Conservation (phyloP, 2,329 filamentous ascomycete genomes). For the Paecilomyces niveus region DNA sequence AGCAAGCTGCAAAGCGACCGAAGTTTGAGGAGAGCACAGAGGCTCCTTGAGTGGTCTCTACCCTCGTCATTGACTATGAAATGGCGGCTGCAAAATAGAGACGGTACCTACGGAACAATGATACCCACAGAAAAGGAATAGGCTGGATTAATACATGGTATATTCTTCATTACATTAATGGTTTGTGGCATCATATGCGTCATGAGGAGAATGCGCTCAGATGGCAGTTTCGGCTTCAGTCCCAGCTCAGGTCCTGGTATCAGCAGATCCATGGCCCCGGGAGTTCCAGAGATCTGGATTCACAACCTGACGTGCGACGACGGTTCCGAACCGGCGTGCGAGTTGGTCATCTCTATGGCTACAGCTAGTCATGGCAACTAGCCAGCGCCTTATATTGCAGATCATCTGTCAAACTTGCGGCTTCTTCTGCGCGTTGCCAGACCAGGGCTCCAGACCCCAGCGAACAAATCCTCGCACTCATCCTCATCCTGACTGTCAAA, state of each 20-base stretch:
- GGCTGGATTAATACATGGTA: neutral
- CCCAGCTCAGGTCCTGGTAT: neutral
- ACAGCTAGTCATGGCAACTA: neutral
- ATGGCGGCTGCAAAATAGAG: neutral
- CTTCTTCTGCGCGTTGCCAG: conserved; percentile 41
- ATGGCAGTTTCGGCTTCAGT: neutral
- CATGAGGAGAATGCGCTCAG: neutral
- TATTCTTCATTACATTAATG: neutral
- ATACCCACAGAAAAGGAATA: conserved; percentile 1
- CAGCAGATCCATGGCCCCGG: neutral
- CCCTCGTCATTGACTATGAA: neutral
- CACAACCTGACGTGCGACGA: too few relatives aligned
- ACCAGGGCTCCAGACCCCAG: conserved; percentile 53
- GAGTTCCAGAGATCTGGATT: neutral
- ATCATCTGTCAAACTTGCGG: conserved; percentile 27
- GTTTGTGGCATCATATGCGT: conserved; percentile 2
- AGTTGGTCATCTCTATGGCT: too few relatives aligned
- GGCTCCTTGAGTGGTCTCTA: neutral
- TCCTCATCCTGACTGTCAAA: conserved; percentile 62
- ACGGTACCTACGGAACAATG: neutral
- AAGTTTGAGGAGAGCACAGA: conserved; percentile 6
- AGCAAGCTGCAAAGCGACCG: conserved; percentile 6
- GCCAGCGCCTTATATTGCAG: conserved; percentile 15
- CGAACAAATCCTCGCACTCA: conserved; percentile 59
- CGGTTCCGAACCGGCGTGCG: too few relatives aligned